These are phyloP conservation scores for Prillingera fragicola DNA, from an alignment of 1,284 basidiomycete genomes.

Conservation along the genomic window DNA sequence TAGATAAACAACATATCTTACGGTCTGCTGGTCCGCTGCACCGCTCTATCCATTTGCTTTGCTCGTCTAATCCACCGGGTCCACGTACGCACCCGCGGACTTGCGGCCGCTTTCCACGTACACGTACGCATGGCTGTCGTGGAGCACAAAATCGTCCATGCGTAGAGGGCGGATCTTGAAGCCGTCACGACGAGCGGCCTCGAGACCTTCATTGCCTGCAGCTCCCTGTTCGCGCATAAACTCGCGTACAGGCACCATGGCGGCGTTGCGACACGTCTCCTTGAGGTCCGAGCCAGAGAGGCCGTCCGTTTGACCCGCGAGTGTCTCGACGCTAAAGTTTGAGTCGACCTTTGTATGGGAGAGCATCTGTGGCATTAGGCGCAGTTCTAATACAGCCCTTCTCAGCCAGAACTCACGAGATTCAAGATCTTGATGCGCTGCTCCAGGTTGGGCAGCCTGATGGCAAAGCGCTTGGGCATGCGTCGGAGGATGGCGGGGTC, in stretches of 20 bases:
- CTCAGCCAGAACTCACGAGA: constrained; percentile 55
- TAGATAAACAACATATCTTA: neutral
- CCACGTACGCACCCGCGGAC: constrained; percentile 23
- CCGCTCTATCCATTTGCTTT: constrained; percentile 30
- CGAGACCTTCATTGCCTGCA: constrained; percentile 41
- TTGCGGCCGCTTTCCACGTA: too few species aligned
- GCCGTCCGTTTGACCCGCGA: constrained; percentile 71
- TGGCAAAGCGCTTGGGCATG: constrained; percentile 96
- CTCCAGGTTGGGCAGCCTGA: constrained; percentile 71
- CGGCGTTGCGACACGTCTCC: constrained; percentile 89
- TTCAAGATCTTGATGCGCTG: constrained; percentile 86
- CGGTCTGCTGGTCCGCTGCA: constrained; percentile 26
- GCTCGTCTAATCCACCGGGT: constrained; percentile 28
- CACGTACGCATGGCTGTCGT: constrained; percentile 51
- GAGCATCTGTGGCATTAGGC: constrained; percentile 64
- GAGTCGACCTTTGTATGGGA: constrained; percentile 66
- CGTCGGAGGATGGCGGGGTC: constrained; percentile 90
- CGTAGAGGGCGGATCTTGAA: constrained; percentile 67
- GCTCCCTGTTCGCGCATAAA: constrained; percentile 62
- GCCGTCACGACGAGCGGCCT: constrained; percentile 54
- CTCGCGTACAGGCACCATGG: constrained; percentile 85
- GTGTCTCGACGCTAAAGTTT: constrained; percentile 59
- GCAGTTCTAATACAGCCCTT: neutral
- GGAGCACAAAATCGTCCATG: constrained; percentile 63
- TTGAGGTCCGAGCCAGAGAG: constrained; percentile 86